Evolutionary conservation across 2,329 filamentous ascomycete species (phyloP), one percentile per base, ranked within the genome.

Genomic region (Ophiostoma sp.): DNA sequence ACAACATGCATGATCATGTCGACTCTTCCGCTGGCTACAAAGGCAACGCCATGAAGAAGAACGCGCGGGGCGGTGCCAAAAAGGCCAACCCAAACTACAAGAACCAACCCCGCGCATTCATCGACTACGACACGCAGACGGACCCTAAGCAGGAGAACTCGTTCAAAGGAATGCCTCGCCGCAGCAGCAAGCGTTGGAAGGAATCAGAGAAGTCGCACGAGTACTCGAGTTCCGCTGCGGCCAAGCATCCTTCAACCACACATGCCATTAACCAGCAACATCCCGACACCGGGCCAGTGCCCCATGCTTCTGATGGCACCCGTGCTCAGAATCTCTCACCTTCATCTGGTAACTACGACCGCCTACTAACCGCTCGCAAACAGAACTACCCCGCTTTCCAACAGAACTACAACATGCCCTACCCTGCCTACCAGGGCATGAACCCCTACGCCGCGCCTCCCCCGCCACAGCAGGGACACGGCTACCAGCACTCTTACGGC

Each of bases 311-410:
- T 39, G 36, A 31, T 52, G n/a, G 33, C 27, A 68, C n/a, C 39
- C 15, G 54, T 27, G 11, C 65, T 8, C 31, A 31, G 17, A 13
- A 92, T 80, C 80, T 93, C 71, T 89, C 89, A 73, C 90, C 90
- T 72, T 86, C 88, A 76, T 89, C 83, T 77, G 87, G 87, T 76
- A 84, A 88, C 74, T 92, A 90, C 85, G 90, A 94, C 79, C 84
- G 86, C 74, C 84, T 86, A 87, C 90, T 94, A 83, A 93, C 87
- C 77, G 80, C 84, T 75, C 86, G 86, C 81, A 82, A 86, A 77
- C 90, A 94, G 89, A 84, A 82, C 73, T 88, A 84, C 78, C 83
- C 82, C 70, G 67, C 67, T 3, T 90, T 84, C 73, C 80, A 79
- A 44, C 85, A 84, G 70, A 76, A 73, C 84, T 83, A 75, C 67